Conservation (phyloP, 2,329 filamentous ascomycete species). For the Pezicula radicicola region DNA sequence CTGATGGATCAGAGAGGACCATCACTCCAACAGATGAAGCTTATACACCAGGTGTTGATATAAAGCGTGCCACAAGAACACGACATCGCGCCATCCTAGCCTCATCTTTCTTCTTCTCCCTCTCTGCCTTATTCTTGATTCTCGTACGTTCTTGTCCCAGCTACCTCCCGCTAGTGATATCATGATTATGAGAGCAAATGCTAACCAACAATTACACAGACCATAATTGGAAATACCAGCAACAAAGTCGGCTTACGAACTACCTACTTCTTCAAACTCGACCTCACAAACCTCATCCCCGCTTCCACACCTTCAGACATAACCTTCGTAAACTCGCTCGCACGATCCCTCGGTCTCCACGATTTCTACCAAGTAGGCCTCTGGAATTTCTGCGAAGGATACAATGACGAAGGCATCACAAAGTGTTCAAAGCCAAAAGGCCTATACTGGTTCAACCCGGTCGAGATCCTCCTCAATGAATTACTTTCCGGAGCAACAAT, state of each 20-base stretch:
- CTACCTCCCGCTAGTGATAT: not conserved
- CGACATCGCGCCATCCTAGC: conserved; percentile 54
- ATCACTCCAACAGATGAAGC: conserved; percentile 12
- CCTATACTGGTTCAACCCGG: conserved; percentile 90
- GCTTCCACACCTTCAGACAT: conserved; percentile 39
- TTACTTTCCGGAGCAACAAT: conserved; percentile 81
- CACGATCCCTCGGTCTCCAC: conserved; percentile 80
- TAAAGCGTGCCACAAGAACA: conserved; percentile 47
- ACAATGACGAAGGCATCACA: conserved; percentile 70
- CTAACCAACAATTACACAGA: conserved; percentile 23
- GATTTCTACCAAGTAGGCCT: conserved; percentile 93
- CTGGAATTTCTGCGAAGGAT: conserved; percentile 92
- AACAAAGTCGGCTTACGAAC: conserved; percentile 58
- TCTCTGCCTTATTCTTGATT: conserved; percentile 75
- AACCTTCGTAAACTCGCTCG: conserved; percentile 83
- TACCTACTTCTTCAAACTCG: conserved; percentile 82
- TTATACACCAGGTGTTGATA: conserved; percentile 21
- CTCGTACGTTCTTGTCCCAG: conserved; percentile 49
- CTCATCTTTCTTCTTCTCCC: conserved; percentile 67
- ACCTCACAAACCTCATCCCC: conserved; percentile 68
- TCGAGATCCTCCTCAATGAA: conserved; percentile 75
- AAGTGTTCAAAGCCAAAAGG: conserved; percentile 66
- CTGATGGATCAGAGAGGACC: conserved; percentile 16
- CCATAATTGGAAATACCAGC: conserved; percentile 71
- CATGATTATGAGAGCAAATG: not conserved